Evolutionary conservation across 2,329 filamentous ascomycete genomes (phyloP).

Genomic region (Pseudopithomyces maydicus): DNA sequence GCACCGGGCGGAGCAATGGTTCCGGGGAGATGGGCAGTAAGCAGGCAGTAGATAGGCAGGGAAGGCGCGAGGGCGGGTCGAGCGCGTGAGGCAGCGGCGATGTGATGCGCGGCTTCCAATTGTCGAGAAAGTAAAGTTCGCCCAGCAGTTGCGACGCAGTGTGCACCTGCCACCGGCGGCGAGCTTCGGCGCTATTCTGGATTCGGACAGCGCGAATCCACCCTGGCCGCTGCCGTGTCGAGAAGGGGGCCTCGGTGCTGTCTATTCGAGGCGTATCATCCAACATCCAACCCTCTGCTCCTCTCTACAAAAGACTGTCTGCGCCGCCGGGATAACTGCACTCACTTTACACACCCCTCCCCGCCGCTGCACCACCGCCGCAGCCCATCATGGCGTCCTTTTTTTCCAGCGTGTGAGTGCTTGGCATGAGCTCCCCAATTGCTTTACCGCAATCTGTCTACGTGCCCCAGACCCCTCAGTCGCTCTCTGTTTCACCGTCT

Average conservation of each 20-base stretch:
- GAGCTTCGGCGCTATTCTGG: neutral
- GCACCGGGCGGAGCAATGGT: neutral
- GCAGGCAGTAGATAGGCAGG: no score
- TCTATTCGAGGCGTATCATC: slow-evolving; percentile 34
- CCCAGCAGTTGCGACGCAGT: neutral
- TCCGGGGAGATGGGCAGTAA: no score
- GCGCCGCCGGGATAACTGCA: slow-evolving; percentile 23
- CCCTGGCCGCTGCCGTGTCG: neutral
- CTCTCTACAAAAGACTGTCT: slow-evolving; percentile 18
- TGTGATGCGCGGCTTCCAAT: neutral
- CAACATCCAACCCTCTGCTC: slow-evolving; percentile 22
- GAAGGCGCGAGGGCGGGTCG: neutral
- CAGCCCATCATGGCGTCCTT: slow-evolving; percentile 45
- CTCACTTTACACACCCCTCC: slow-evolving; percentile 14
- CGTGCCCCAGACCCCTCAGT: slow-evolving; percentile 27
- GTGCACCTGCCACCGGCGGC: neutral
- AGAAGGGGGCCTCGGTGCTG: neutral
- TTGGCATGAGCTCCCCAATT: slow-evolving; percentile 39
- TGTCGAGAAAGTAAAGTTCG: neutral
- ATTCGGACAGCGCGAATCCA: slow-evolving; percentile 8
- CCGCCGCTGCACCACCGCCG: slow-evolving; percentile 4
- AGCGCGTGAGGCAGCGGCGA: neutral
- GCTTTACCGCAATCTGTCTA: slow-evolving; percentile 22
- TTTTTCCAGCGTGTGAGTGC: slow-evolving; percentile 50
- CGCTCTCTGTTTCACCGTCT: slow-evolving; percentile 34